phyloP scores from a whole-genome alignment of 345 rosid species.

The Sonneratia alba region DNA sequence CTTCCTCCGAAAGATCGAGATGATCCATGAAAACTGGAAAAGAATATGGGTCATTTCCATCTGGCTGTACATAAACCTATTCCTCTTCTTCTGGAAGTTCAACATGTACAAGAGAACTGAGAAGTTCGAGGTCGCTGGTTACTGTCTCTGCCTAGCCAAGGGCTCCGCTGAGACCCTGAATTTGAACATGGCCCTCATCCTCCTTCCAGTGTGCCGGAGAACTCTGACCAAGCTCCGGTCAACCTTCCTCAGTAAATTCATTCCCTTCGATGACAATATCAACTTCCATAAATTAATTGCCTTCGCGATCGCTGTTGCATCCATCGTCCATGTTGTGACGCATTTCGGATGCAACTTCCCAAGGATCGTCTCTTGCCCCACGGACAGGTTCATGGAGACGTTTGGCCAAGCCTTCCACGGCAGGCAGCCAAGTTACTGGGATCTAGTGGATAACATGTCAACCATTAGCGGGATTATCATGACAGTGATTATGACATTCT shows the following conservation, averaged over 20 bases:
- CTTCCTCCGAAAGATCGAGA: constrained; percentile 27
- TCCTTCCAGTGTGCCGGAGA: constrained; percentile 71
- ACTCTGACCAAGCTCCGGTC: constrained; percentile 69
- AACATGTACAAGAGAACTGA: constrained; percentile 15
- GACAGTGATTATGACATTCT: constrained; percentile 46
- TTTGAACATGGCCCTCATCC: constrained; percentile 73
- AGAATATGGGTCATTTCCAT: constrained; percentile 49
- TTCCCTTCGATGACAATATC: constrained; percentile 85
- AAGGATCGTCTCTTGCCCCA: constrained; percentile 30
- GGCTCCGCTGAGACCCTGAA: constrained; percentile 75
- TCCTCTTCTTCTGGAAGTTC: constrained; percentile 63
- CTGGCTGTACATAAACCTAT: constrained; percentile 38
- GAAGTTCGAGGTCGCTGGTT: constrained; percentile 49
- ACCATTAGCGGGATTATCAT: constrained; percentile 59
- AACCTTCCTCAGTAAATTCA: constrained; percentile 33
- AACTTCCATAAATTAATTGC: constrained; percentile 78
- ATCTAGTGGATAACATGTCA: constrained; percentile 32
- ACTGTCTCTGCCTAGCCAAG: constrained; percentile 72
- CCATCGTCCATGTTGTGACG: constrained; percentile 33
- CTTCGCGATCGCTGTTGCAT: constrained; percentile 27
- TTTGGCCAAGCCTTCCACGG: constrained; percentile 31
- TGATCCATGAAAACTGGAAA: constrained; percentile 48
- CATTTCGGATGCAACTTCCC: constrained; percentile 67
- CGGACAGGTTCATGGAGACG: constrained; percentile 27
- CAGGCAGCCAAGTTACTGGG: constrained; percentile 51